These are phyloP conservation scores for Esteya vermicola DNA, from an alignment of 2,329 filamentous ascomycete species.

Conservation along the genomic window DNA sequence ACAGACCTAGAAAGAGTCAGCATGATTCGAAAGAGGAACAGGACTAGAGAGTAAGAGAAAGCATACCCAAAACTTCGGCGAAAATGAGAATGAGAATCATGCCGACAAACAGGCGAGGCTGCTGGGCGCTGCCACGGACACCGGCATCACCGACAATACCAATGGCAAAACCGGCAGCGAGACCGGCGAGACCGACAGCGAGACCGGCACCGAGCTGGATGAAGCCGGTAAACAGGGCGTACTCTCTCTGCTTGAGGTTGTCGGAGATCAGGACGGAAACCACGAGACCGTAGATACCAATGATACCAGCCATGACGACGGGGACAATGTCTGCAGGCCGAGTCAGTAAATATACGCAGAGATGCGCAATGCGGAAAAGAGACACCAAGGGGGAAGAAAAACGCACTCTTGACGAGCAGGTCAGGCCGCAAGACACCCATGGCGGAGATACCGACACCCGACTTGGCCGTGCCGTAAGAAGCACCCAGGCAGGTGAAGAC, in stretches of 20 bases:
- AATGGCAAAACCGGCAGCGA: slow-evolving; percentile 76
- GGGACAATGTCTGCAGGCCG: slow-evolving; percentile 96
- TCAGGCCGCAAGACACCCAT: slow-evolving; percentile 98
- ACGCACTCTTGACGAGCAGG: slow-evolving; percentile 96
- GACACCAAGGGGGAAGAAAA: not conserved
- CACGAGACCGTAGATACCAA: slow-evolving; percentile 94
- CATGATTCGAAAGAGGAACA: not conserved
- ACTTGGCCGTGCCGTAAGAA: slow-evolving; percentile 97
- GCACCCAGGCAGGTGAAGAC: slow-evolving; percentile 50
- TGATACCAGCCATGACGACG: slow-evolving; percentile 99
- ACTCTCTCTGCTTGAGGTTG: slow-evolving; percentile 54
- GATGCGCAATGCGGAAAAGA: not conserved
- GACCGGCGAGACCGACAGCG: slow-evolving; percentile 66
- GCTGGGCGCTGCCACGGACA: slow-evolving; percentile 75
- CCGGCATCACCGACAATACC: slow-evolving; percentile 81
- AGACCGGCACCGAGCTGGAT: slow-evolving; percentile 78
- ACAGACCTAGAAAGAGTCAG: slow-evolving; percentile 55
- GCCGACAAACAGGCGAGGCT: slow-evolving; percentile 80
- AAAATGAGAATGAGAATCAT: slow-evolving; percentile 99
- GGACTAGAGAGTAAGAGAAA: slow-evolving; percentile 9
- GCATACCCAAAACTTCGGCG: slow-evolving; percentile 92
- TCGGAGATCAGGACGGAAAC: slow-evolving; percentile 80
- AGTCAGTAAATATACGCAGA: too few species aligned
- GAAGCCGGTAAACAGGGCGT: slow-evolving; percentile 64
- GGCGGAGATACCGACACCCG: slow-evolving; percentile 93